Conservation (phyloP, 2,329 filamentous ascomycete species). For the Fonsecaea monophora region DNA sequence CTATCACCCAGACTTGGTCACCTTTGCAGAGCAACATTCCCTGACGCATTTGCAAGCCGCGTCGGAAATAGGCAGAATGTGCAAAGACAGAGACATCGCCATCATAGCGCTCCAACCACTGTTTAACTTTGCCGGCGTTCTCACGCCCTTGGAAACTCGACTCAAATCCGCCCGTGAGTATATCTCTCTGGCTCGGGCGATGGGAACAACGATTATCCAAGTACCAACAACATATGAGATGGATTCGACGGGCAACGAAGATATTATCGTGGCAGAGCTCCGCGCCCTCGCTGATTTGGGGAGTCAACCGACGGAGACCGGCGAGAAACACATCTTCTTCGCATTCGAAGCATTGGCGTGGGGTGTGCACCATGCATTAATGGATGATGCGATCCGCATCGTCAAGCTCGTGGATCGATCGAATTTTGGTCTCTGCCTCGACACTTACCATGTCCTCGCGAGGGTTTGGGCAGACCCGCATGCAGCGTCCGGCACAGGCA, state of each 20-base stretch:
- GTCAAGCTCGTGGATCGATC: conserved; percentile 42
- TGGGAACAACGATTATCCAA: conserved; percentile 44
- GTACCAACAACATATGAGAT: conserved; percentile 44
- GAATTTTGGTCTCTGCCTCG: conserved; percentile 50
- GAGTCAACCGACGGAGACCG: background rate
- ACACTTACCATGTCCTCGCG: conserved; percentile 47
- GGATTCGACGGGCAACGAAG: conserved; percentile 42
- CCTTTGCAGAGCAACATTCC: conserved; percentile 59
- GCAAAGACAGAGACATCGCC: conserved; percentile 42
- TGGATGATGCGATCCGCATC: conserved; percentile 44
- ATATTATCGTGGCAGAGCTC: conserved; percentile 44
- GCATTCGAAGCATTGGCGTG: conserved; percentile 48
- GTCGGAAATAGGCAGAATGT: conserved; percentile 60
- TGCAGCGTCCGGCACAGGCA: conserved; percentile 14
- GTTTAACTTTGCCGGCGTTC: conserved; percentile 48
- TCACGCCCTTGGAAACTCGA: conserved; percentile 41
- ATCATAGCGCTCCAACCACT: conserved; percentile 48
- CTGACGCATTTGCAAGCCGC: conserved; percentile 65
- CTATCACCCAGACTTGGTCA: conserved; percentile 76
- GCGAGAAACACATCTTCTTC: conserved; percentile 28
- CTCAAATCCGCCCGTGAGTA: conserved; percentile 44
- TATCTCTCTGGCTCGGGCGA: conserved; percentile 40
- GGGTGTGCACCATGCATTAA: conserved; percentile 44
- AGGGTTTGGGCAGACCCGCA: conserved; percentile 46
- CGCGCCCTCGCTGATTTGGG: conserved; percentile 44